A percentile compares a stretch with the other conserved stretches of the same genome.
These are phyloP conservation scores for Stemphylium lycopersici DNA, from an alignment of 2,329 filamentous ascomycete genomes.

Conservation along the genomic window DNA sequence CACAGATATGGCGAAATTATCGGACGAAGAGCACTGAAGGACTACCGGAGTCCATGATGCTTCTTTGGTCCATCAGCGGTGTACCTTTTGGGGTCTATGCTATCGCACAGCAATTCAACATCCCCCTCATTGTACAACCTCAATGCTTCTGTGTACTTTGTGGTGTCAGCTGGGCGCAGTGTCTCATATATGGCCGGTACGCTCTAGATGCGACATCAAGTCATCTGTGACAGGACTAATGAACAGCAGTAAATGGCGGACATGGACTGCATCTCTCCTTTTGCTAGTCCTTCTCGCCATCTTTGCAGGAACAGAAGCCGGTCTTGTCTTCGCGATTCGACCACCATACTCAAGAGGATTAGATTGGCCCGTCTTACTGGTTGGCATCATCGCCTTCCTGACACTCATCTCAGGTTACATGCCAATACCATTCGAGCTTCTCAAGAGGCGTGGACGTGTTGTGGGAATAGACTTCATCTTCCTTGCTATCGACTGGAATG, in stretches of 20 bases:
- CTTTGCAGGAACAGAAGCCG: conserved; percentile 60
- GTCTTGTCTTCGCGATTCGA: conserved; percentile 61
- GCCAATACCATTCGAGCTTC: conserved; percentile 65
- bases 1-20: conserved; percentile 71
- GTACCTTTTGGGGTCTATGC: conserved; percentile 68
- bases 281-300: conserved; percentile 33
- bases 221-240: background rate
- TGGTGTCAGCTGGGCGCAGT: conserved; percentile 57
- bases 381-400: conserved; percentile 63
- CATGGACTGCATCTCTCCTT: conserved; percentile 37
- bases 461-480: conserved; percentile 65
- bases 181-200: conserved; percentile 55
- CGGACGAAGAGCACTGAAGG: conserved; percentile 68
- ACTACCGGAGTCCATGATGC: conserved; percentile 71
- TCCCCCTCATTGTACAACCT: conserved; percentile 51
- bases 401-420: conserved; percentile 61
- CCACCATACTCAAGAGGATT: conserved; percentile 60
- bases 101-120: conserved; percentile 57
- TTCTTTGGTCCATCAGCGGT: conserved; percentile 70
- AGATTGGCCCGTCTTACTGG: conserved; percentile 56
- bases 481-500: conserved; percentile 62
- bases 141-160: conserved; percentile 57
- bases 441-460: conserved; percentile 64
- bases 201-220: background rate
- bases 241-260: conserved; percentile 44